phyloP scores from a whole-genome alignment of 371 early-diverging fungal genomes.

The Rhizopus delemar region DNA sequence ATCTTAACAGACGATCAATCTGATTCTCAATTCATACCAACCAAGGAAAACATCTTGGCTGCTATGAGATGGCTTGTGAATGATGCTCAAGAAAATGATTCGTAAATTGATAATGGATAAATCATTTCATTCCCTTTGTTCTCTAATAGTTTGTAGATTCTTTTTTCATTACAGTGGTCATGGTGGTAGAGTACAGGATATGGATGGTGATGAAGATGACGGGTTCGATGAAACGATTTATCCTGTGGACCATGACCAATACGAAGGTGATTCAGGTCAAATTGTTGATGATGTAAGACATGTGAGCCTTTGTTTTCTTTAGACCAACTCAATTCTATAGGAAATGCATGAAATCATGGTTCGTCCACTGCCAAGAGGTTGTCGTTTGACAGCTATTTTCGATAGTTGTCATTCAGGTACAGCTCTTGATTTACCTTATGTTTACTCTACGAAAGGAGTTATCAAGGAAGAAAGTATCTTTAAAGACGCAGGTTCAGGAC shows the following conservation, averaged over 20 bases:
- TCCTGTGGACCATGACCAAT: constrained; percentile 81
- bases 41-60: constrained; percentile 77
- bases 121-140: too few relatives aligned
- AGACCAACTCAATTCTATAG: constrained; percentile 10
- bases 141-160: constrained; percentile 39
- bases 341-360: constrained; percentile 81
- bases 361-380: constrained; percentile 74
- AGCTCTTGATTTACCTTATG: constrained; percentile 81
- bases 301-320: neutral
- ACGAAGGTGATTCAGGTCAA: constrained; percentile 58
- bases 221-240: constrained; percentile 65
- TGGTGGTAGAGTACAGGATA: constrained; percentile 73
- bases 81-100: constrained; percentile 81
- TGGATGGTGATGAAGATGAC: constrained; percentile 86
- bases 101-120: constrained; percentile 39
- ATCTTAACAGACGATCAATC: constrained; percentile 86
- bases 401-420: constrained; percentile 84
- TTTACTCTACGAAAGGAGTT: constrained; percentile 71
- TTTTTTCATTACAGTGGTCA: constrained; percentile 93
- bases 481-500: constrained; percentile 42
- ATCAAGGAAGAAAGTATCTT: constrained; percentile 51
- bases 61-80: constrained; percentile 91
- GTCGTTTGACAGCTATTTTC: constrained; percentile 80
- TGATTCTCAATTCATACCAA: constrained; percentile 71
- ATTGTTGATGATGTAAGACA: constrained; percentile 77